phyloP scores from a whole-genome alignment of 768 basidiomycete genomes.

The Pleurotus eryngii region DNA sequence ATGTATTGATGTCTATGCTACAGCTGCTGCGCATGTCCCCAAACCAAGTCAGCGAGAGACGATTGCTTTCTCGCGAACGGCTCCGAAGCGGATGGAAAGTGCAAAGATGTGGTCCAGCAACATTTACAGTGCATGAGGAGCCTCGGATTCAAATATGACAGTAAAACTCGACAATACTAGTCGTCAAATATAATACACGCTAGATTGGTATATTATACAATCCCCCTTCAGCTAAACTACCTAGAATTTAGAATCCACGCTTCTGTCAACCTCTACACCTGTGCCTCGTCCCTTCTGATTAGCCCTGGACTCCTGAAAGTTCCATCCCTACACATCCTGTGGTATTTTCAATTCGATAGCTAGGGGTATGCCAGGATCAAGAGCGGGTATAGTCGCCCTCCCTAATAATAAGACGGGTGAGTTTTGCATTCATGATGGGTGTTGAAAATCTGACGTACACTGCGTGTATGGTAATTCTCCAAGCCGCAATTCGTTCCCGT shows the following conservation, averaged over 20 bases:
- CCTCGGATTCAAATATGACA: constrained; percentile 81
- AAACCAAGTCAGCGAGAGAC: constrained; percentile 90
- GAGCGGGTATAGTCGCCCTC: no score
- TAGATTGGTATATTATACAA: neutral
- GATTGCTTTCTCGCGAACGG: constrained; percentile 87
- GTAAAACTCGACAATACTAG: neutral
- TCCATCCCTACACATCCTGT: neutral
- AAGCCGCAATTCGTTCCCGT: no score
- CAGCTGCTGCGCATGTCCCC: constrained; percentile 95
- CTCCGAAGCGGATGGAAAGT: constrained; percentile 69
- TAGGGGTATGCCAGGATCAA: no score
- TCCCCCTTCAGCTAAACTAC: neutral
- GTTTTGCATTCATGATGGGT: no score
- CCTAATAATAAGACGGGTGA: no score
- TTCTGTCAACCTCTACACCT: neutral
- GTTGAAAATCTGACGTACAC: no score
- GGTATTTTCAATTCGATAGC: no score
- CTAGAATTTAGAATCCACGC: neutral
- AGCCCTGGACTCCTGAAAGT: neutral
- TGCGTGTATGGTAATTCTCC: no score
- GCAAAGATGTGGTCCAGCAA: constrained; percentile 71
- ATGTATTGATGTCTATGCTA: neutral
- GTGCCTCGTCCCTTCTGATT: neutral
- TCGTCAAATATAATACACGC: neutral
- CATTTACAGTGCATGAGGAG: constrained; percentile 91